Percentiles rank a stretch among this genome's conserved stretches.
phyloP scores from a whole-genome alignment of 177 flowering plant species.

The Vitis hybrid region DNA sequence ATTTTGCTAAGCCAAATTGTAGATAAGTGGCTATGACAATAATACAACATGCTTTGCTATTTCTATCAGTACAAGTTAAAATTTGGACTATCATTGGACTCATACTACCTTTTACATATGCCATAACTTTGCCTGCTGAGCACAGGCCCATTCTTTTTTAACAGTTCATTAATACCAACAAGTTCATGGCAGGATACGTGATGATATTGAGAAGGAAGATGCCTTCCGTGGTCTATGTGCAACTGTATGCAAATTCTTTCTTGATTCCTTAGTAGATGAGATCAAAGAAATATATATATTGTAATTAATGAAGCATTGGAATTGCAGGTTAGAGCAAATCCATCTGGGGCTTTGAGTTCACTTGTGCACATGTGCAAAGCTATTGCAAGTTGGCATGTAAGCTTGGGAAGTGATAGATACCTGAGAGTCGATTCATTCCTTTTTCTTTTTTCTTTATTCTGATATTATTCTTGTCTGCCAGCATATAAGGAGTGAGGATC shows the following conservation, averaged over 20 bases:
- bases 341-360: conserved; percentile 80
- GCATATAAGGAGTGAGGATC: conserved; percentile 94
- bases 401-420: conserved; percentile 10
- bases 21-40: no score
- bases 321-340: conserved; percentile 85
- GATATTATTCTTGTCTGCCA: conserved; percentile 9
- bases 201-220: conserved; percentile 97
- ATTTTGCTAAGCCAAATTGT: no score
- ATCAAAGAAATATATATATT: no score
- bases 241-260: conserved; percentile 46
- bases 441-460: no score
- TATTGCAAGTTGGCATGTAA: conserved; percentile 99
- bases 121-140: no score
- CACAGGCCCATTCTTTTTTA: background rate
- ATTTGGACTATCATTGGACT: no score
- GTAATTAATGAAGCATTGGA: background rate
- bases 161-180: conserved; percentile 1
- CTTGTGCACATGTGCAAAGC: conserved; percentile 85
- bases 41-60: no score
- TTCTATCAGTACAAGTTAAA: no score
- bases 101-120: no score
- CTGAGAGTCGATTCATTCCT: no score
- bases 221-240: conserved; percentile 98
- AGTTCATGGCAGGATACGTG: conserved; percentile 75
- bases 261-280: background rate